A percentile compares a stretch with the other conserved stretches of the same genome.
Conservation (phyloP, 345 rosid genomes). For the Linum usitatissimum region DNA sequence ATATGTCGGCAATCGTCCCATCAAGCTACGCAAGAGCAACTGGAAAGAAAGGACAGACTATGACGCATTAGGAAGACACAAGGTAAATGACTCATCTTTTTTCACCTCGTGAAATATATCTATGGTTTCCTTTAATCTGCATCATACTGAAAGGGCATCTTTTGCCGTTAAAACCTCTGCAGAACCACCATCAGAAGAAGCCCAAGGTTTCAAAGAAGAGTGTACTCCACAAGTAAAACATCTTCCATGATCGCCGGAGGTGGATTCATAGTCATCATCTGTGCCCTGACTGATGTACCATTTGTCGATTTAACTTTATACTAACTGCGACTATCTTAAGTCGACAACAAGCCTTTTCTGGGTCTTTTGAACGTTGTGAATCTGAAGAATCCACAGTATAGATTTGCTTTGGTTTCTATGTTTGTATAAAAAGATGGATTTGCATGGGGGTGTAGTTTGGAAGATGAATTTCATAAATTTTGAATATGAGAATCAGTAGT, state of each 20-base stretch:
- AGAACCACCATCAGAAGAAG: constrained; percentile 64
- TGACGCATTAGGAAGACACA: constrained; percentile 62
- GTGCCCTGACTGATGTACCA: no score
- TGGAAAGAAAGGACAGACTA: constrained; percentile 88
- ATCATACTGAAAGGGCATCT: background rate
- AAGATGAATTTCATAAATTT: no score
- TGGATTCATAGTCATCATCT: background rate
- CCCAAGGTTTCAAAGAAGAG: constrained; percentile 62
- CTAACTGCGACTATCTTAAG: no score
- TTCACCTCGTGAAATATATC: background rate
- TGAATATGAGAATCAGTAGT: no score
- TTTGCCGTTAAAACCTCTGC: constrained; percentile 9
- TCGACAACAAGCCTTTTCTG: no score
- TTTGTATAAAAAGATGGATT: no score
- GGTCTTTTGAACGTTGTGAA: no score
- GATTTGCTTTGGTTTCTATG: no score
- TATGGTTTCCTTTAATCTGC: background rate
- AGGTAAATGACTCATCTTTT: constrained; percentile 26
- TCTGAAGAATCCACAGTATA: no score
- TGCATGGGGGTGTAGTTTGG: no score
- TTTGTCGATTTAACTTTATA: no score
- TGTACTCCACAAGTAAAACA: constrained; percentile 61
- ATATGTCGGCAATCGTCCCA: constrained; percentile 94
- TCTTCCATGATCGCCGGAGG: background rate
- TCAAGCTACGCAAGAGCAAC: constrained; percentile 88